Evolutionary conservation across 2,329 filamentous ascomycete species (phyloP).

Genomic region (Pseudopithomyces chartarum): DNA sequence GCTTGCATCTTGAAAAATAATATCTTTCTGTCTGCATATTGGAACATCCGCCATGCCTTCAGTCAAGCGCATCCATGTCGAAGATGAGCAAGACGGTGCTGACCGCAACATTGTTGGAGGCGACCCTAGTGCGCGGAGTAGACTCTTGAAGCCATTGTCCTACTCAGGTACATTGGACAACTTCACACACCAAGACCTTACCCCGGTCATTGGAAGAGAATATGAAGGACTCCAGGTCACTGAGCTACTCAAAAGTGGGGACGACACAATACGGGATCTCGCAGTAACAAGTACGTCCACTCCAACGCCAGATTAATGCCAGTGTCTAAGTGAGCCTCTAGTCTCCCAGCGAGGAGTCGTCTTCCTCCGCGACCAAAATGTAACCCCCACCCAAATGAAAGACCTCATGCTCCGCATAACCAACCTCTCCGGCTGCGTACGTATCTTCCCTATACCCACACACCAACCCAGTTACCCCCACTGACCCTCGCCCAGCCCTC

Average conservation of each 20-base stretch:
- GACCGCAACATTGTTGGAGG: slow-evolving; percentile 24
- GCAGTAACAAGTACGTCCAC: slow-evolving; percentile 61
- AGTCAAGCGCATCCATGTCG: slow-evolving; percentile 18
- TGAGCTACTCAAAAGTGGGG: slow-evolving; percentile 38
- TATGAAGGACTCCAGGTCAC: slow-evolving; percentile 45
- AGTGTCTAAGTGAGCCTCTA: slow-evolving; percentile 30
- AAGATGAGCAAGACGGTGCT: slow-evolving; percentile 9
- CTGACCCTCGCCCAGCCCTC: slow-evolving; percentile 23
- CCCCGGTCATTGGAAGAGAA: slow-evolving; percentile 57
- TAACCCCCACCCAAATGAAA: slow-evolving; percentile 65
- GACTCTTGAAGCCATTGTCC: slow-evolving; percentile 23
- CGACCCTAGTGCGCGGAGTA: slow-evolving; percentile 26
- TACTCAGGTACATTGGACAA: slow-evolving; percentile 31
- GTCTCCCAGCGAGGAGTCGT: slow-evolving; percentile 73
- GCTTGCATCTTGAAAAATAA: neutral
- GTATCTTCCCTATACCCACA: slow-evolving; percentile 43
- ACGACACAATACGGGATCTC: slow-evolving; percentile 46
- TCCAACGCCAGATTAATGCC: neutral
- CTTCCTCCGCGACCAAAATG: slow-evolving; percentile 68
- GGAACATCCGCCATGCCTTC: slow-evolving; percentile 25
- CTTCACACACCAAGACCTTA: slow-evolving; percentile 49
- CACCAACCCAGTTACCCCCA: neutral
- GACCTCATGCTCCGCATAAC: slow-evolving; percentile 65
- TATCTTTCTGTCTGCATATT: neutral
- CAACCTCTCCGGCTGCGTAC: slow-evolving; percentile 59